Evolutionary conservation across 495 filamentous ascomycete species (phyloP), one percentile per base, ranked within the genome.

Genomic region (Daldinia bambusicola): DNA sequence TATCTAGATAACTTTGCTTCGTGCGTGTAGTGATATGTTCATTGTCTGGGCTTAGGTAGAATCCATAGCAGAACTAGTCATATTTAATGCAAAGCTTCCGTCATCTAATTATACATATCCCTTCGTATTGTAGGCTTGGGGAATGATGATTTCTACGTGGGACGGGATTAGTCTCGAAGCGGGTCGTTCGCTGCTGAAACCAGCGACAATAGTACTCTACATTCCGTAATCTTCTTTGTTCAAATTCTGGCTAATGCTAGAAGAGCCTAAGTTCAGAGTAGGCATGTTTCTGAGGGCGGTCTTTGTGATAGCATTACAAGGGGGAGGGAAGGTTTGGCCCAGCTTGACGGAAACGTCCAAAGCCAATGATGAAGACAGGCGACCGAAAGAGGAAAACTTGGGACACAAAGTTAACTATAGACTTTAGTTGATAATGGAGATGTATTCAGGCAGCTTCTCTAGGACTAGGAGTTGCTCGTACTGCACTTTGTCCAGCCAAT

Each of bases 311-410:
- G 30, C 4, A 52, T 22, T 20, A 4, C 4, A 13, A 4, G 16
- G 58, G 58, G 20, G 36, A 34, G 43, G 22, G 58, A 51, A 57
- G 36, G 9, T 22, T 8, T 6, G 22, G 48, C 10, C 20, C 26
- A 41, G 26, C 6, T 56, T 45, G 64, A 73, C 61, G 70, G 52
- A 73, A 73, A 65, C 70, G 66, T 73, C 70, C 40, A 63, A 13
- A 20, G n/a, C 20, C 26, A 41, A 60, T 61, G 14, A 18, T 20
- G n/a, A 50, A 63, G 51, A 56, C 31, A 48, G 26, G 16, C 22
- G 14, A 7, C 70, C 65, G 70, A 72, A 72, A 66, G 37, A 55
- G 65, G 70, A 58, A 66, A 62, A 12, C 36, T 18, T 6, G 53
- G 45, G 20, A 43, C 41, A 73, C 70, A 73, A 73, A 73, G 70